Base-by-base conservation (phyloP, 2,329 filamentous ascomycete genomes). In the Cytospora piceicola region DNA sequence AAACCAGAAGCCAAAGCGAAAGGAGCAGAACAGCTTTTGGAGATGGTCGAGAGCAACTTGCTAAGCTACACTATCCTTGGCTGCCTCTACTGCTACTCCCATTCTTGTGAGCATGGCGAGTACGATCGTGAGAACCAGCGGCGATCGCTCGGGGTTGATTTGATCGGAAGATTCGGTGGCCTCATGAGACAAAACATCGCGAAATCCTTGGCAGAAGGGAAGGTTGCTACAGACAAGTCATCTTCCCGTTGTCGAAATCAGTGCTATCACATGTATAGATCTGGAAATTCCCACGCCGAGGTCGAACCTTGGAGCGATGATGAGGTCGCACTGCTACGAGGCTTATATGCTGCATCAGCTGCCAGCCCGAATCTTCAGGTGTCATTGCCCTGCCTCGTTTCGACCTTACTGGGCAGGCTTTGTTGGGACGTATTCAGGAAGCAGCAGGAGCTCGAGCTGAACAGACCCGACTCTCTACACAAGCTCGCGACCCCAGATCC, bases 71-170 rank as follows among this genome's bases (percentile, higher is more conserved):
- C 81, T 36, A 78, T 84, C 12, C 77, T 88, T 20, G 83, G 83
- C 15, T 88, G 85, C 69, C 74, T 86, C n/a, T 82, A 87, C 60
- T 88, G 85, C 74, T 84, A 81, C 70, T 83, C 83, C 59, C 82
- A 87, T 72, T 86, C 85, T 15, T 88, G 85, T 66, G 85, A 88
- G 70, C 85, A 88, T 68, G 85, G 85, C 55, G 85, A 87, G 62
- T 87, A 86, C 60, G 82, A 85, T 63, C 73, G 75, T 8, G 81
- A 83, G 59, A 83, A 84, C 66, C 83, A 85, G 70, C 79, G 82
- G 39, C 83, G 80, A 57, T 76, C 81, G 3, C 84, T 87, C 70
- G 85, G 83, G 3, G 76, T 86, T n/a, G 80, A 82, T 46, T 71
- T 74, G 61, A 73, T 76, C n/a, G 77, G 74, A 15, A 76, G 77